A percentile compares a stretch with the other conserved stretches of the same genome.
Evolutionary conservation across 139 green algal genomes (phyloP).

Genomic region (Coelastrella sp.): DNA sequence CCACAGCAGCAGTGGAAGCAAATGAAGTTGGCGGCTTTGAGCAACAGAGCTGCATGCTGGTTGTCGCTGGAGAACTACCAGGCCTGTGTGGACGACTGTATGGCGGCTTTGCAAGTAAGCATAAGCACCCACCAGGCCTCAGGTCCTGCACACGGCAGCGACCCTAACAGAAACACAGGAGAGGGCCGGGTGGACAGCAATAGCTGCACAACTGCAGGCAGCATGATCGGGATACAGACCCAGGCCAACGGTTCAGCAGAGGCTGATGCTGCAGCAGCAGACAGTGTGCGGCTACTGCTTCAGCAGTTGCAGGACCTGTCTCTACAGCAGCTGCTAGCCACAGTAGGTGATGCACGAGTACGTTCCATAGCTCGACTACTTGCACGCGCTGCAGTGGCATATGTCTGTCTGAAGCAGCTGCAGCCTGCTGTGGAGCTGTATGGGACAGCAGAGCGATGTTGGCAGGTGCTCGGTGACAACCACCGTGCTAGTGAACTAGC

Average conservation of each 20-base stretch:
- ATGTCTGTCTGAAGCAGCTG: slow-evolving; percentile 38
- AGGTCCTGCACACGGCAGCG: no score
- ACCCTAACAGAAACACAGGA: no score
- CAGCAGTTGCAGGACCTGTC: not conserved
- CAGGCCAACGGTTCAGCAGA: not conserved
- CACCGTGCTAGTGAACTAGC: not conserved
- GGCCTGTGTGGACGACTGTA: slow-evolving; percentile 40
- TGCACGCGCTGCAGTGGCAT: slow-evolving; percentile 5
- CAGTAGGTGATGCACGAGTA: not conserved
- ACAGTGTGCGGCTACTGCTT: not conserved
- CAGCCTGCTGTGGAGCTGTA: slow-evolving; percentile 18
- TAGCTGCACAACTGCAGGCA: no score
- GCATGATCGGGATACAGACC: no score
- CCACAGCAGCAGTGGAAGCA: not conserved
- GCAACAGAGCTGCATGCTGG: slow-evolving; percentile 59
- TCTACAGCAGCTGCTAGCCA: not conserved
- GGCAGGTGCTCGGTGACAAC: not conserved
- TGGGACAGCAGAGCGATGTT: not conserved
- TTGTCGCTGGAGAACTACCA: slow-evolving; percentile 57
- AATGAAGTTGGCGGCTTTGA: slow-evolving; percentile 34
- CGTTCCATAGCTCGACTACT: not conserved
- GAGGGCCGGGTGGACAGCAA: no score
- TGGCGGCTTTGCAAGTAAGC: not conserved
- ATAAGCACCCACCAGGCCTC: no score
- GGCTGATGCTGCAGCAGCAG: not conserved